Evolutionary conservation across 2,329 filamentous ascomycete genomes (phyloP).

Genomic region (Colletotrichum melonis): DNA sequence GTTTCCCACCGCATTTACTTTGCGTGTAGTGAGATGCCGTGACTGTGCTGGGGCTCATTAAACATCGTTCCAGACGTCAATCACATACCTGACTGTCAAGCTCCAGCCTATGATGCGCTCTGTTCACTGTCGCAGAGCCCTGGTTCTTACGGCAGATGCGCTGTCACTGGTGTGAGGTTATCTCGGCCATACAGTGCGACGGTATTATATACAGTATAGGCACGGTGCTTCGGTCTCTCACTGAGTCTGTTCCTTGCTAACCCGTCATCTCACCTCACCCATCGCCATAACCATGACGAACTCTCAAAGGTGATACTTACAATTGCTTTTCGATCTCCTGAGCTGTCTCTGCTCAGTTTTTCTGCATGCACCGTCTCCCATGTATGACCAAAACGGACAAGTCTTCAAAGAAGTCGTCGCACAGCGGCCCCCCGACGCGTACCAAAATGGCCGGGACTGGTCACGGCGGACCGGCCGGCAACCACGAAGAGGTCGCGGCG

Average conservation of each 20-base stretch:
- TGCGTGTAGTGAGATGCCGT: background rate
- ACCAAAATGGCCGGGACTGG: slow-evolving; percentile 47
- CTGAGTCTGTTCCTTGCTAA: background rate
- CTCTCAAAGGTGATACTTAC: background rate
- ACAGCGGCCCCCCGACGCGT: slow-evolving; percentile 40
- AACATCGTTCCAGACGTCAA: background rate
- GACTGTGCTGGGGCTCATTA: background rate
- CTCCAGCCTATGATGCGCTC: background rate
- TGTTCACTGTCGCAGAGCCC: too few relatives aligned
- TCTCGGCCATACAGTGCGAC: background rate
- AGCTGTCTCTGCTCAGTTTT: background rate
- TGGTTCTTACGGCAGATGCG: too few relatives aligned
- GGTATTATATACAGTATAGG: background rate
- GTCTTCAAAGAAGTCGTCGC: slow-evolving; percentile 52
- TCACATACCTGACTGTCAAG: background rate
- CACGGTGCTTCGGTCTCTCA: background rate
- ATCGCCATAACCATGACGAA: background rate
- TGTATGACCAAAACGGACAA: slow-evolving; percentile 50
- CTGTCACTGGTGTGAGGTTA: background rate
- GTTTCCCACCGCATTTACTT: background rate
- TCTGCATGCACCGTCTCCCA: slow-evolving; percentile 23
- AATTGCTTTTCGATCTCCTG: background rate
- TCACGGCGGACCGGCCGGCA: slow-evolving; percentile 44
- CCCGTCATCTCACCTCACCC: slow-evolving; percentile 5
- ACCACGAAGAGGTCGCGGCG: slow-evolving; percentile 39